Evolutionary conservation across 1,284 basidiomycete genomes (phyloP), one percentile per base, ranked within the genome.

Genomic region (Leccinum proliferum): DNA sequence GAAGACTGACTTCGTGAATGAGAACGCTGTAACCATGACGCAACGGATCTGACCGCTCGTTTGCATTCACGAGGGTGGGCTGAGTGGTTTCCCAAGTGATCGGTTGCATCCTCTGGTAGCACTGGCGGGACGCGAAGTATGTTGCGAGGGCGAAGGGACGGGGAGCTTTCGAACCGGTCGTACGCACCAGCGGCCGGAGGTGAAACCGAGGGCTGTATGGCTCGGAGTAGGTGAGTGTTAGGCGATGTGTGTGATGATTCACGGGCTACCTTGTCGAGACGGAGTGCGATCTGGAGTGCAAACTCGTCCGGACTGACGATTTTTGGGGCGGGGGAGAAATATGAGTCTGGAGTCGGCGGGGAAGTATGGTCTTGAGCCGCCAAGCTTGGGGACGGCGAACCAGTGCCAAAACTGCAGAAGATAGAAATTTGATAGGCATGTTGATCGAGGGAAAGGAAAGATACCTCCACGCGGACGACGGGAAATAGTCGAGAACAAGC

Each of bases 1-100:
- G 74, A 48, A 71, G 65, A 58, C 73, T 72, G 18, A 76, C 72
- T 34, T 76, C 74, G 12, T 72, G 69, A 25, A 73, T 71, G 41
- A 76, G 71, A 59, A 66, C 59, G 60, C 73, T 74, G 21, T 21
- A 21, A 21, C 21, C 21, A 25, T 61, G 74, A 48, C 66, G 68
- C 2, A 66, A 64, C 14, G 64, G 35, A 29, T 67, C 65, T 7
- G n/a, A 32, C 48, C 10, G 39, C 6, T 62, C 52, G 21, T 46
- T 37, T 15, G 55, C 46, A 32, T 65, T 60, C 5, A 62, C 41
- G 41, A 46, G 59, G 29, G 61, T 34, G 25, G 56, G 32, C 25
- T 59, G 65, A 21, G 63, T 39, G 4, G 60, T 59, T n/a, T 70
- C 66, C 66, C 71, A 67, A 5, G 62, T 59, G 37, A 37, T 69